Evolutionary conservation across 2,329 filamentous ascomycete species (phyloP).

Genomic region (Trichoderma sp.): DNA sequence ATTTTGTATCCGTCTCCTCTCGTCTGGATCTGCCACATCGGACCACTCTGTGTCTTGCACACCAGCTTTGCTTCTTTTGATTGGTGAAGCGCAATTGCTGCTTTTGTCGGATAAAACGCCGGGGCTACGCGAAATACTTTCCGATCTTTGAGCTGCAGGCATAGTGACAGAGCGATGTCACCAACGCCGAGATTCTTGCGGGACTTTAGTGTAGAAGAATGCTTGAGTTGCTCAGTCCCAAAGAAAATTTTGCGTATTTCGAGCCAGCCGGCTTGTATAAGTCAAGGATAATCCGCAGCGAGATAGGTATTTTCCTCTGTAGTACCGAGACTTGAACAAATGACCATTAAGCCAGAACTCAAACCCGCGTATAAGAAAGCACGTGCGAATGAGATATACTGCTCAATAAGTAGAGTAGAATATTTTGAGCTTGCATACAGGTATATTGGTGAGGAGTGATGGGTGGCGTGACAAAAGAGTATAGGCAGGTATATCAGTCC

Average conservation of each 20-base stretch:
- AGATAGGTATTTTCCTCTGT: not conserved
- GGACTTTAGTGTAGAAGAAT: not conserved
- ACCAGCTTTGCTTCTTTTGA: constrained; percentile 46
- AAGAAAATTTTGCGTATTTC: not conserved
- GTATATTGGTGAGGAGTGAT: too few species aligned
- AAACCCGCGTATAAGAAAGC: not conserved
- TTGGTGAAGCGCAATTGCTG: constrained; percentile 35
- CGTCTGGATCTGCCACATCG: constrained; percentile 67
- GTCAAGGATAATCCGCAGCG: not conserved
- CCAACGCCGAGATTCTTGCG: not conserved
- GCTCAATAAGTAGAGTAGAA: not conserved
- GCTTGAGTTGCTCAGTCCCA: not conserved
- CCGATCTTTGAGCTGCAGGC: constrained; percentile 30
- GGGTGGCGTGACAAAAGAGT: not conserved
- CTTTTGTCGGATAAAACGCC: constrained; percentile 33
- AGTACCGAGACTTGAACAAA: not conserved
- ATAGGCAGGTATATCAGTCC: not conserved
- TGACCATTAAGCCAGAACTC: not conserved
- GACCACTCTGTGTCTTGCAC: constrained; percentile 65
- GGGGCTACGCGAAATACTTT: constrained; percentile 30
- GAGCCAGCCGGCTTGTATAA: not conserved
- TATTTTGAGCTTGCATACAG: not conserved
- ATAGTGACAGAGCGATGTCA: constrained; percentile 25
- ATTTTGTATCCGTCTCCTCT: constrained; percentile 75
- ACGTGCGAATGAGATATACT: not conserved